phyloP scores from a whole-genome alignment of 1,284 basidiomycete genomes.

The Trametes versicolor region DNA sequence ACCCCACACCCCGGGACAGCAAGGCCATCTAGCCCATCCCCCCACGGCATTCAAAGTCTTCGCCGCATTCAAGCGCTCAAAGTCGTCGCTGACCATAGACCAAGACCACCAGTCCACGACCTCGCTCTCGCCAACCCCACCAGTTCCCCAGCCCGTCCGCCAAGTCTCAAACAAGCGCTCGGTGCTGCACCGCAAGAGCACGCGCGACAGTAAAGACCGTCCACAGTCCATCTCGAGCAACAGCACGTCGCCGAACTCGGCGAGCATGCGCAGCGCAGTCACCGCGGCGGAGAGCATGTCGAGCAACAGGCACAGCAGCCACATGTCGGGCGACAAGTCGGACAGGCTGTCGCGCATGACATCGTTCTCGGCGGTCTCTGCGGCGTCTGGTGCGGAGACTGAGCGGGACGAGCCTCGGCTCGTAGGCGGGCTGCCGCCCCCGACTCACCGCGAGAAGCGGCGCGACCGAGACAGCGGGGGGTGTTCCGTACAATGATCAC shows the following conservation, averaged over 20 bases:
- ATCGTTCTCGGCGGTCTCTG: conserved; percentile 43
- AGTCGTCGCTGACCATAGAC: conserved; percentile 50
- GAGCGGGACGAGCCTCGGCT: conserved; percentile 38
- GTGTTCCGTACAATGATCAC: conserved; percentile 39
- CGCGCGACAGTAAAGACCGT: conserved; percentile 37
- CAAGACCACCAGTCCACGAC: conserved; percentile 38
- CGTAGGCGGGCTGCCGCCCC: conserved; percentile 33
- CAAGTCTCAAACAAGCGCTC: conserved; percentile 44
- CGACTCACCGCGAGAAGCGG: conserved; percentile 32
- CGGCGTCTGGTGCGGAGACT: conserved; percentile 36
- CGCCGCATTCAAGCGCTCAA: conserved; percentile 69
- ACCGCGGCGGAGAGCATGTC: conserved; percentile 46
- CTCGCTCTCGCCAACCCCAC: conserved; percentile 30
- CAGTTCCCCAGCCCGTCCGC: conserved; percentile 24
- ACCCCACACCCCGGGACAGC: conserved; percentile 36
- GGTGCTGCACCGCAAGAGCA: conserved; percentile 42
- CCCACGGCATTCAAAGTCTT: conserved; percentile 73
- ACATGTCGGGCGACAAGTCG: conserved; percentile 33
- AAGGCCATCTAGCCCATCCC: conserved; percentile 45
- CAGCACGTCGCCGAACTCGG: conserved; percentile 44
- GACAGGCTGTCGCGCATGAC: conserved; percentile 45
- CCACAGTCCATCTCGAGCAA: conserved; percentile 48
- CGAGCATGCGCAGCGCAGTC: conserved; percentile 49
- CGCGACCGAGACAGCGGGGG: conserved; percentile 37
- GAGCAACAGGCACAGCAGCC: conserved; percentile 34